These are phyloP conservation scores for Phytophthora chlamydospora DNA, from an alignment of 352 stramenopile genomes.

Conservation along the genomic window DNA sequence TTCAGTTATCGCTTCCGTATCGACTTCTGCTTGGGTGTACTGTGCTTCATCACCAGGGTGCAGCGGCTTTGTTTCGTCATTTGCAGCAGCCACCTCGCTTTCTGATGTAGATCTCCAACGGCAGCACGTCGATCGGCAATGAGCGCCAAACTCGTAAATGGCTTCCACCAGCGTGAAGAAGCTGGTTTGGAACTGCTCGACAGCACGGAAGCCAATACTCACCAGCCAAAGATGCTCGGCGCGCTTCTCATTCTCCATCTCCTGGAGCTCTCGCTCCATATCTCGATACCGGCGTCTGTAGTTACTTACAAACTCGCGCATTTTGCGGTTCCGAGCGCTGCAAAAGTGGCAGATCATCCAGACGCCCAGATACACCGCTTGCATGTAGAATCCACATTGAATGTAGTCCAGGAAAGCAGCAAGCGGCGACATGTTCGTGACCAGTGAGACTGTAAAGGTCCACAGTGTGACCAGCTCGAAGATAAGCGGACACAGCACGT, in stretches of 20 bases:
- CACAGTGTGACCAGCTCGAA: slow-evolving; percentile 84
- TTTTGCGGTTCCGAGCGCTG: slow-evolving; percentile 83
- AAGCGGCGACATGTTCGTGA: slow-evolving; percentile 67
- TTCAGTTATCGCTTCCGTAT: slow-evolving; percentile 2
- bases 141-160: slow-evolving; percentile 37
- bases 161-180: slow-evolving; percentile 61
- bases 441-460: slow-evolving; percentile 64
- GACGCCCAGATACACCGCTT: slow-evolving; percentile 68
- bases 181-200: slow-evolving; percentile 69
- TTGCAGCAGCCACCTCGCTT: slow-evolving; percentile 10
- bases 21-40: slow-evolving; percentile 16
- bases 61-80: slow-evolving; percentile 37
- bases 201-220: slow-evolving; percentile 82
- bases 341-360: slow-evolving; percentile 90
- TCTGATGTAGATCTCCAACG: slow-evolving; percentile 3
- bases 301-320: slow-evolving; percentile 90
- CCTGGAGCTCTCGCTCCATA: slow-evolving; percentile 69
- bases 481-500: slow-evolving; percentile 81
- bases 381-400: slow-evolving; percentile 79
- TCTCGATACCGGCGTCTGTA: slow-evolving; percentile 81
- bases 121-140: slow-evolving; percentile 20
- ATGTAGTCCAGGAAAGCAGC: slow-evolving; percentile 87
- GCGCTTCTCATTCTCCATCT: slow-evolving; percentile 84
- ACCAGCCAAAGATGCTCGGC: slow-evolving; percentile 86
- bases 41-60: slow-evolving; percentile 18